Base-by-base conservation (phyloP, 495 filamentous ascomycete genomes). In the Lepraria neglecta region DNA sequence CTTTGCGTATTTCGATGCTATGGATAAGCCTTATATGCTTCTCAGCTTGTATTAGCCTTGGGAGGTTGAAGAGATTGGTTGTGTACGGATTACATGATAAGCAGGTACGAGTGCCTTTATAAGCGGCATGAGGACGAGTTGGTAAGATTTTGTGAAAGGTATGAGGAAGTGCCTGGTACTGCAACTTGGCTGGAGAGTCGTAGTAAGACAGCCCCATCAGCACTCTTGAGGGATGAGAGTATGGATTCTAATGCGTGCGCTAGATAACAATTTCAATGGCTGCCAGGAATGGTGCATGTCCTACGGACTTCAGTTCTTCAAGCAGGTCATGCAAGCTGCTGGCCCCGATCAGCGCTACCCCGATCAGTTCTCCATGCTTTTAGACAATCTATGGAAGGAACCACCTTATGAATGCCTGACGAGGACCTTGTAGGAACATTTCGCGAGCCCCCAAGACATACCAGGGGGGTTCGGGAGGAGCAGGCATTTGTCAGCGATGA, bases 21-120 rank as follows among this genome's bases (percentile, higher is more conserved):
- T 45, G 27, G 56, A 58, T 5, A 28, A 6, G 24, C 31, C 56
- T 1, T 33, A 31, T 15, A 38, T 58, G 7, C 45, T 56, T 42
- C 12, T 58, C 15, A 21, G 35, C 10, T n/a, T 46, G 14, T 58
- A 31, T 30, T n/a, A 35, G 2, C 21, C 28, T 17, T 58, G 42
- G 42, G 42, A 58, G 24, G 43, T 47, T 19, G 56, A 33, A 58
- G 43, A 58, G 10, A 33, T 47, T 17, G 38, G 15, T 24, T 31
- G 56, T 33, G 17, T 58, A 28, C 56, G 56, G 42, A 58, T 31
- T 46, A 58, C 42, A 9, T 58, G 6, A 47, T 14, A 19, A n/a
- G 11, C 21, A 35, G 56, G 15, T 47, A 58, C 33, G 40, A 33
- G 4, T 38, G 45, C 27, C 11, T 58, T 4, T 35, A 11, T 17